Evolutionary conservation across 2,329 filamentous ascomycete genomes (phyloP).

Genomic region (Emydomyces testavorans): DNA sequence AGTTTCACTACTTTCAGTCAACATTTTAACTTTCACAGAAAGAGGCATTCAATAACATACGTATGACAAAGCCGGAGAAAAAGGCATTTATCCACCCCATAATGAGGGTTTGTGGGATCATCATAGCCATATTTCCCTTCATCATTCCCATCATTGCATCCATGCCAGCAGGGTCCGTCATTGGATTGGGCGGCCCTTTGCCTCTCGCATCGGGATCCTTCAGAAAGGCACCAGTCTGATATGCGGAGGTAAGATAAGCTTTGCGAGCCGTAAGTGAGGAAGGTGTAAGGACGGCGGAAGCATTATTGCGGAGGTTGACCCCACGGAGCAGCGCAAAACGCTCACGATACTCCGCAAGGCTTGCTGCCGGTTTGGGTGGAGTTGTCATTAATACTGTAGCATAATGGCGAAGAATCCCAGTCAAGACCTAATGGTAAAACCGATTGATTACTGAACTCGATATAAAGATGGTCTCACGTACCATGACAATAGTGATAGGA

Average conservation of each 20-base stretch:
- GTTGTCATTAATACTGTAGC: conserved; percentile 81
- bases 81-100: conserved; percentile 99
- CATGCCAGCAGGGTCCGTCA: conserved; percentile 93
- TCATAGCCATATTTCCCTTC: conserved; percentile 99
- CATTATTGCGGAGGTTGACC: conserved; percentile 72
- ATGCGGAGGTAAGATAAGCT: conserved; percentile 66
- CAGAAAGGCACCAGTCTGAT: conserved; percentile 74
- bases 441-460: background rate
- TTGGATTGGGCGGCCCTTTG: conserved; percentile 81
- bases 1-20: conserved; percentile 59
- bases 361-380: conserved; percentile 65
- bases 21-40: background rate
- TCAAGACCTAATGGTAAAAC: conserved; percentile 55
- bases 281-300: conserved; percentile 65
- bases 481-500: conserved; percentile 96
- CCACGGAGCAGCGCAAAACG: conserved; percentile 75
- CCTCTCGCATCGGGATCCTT: conserved; percentile 80
- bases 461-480: conserved; percentile 26
- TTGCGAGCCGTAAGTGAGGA: conserved; percentile 70
- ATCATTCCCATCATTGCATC: conserved; percentile 99
- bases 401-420: conserved; percentile 91
- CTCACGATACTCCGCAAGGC: conserved; percentile 54
- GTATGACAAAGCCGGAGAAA: conserved; percentile 95
- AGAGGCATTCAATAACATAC: conserved; percentile 41
- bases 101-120: conserved; percentile 94